A percentile compares a stretch with the other conserved stretches of the same genome.
Conservation (phyloP, 202 grass and related monocot species). For the Setaria italica region DNA sequence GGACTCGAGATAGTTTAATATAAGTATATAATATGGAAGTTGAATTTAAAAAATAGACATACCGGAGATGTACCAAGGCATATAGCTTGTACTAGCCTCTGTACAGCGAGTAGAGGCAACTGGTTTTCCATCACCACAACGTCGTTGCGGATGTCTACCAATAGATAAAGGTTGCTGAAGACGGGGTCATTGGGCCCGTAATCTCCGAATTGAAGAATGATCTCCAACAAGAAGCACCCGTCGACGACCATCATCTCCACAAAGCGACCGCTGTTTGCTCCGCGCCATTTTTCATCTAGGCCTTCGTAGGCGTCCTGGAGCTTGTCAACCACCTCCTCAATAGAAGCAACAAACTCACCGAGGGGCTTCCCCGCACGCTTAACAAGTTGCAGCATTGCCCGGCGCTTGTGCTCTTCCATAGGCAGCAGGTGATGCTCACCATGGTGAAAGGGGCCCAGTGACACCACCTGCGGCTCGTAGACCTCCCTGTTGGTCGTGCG, state of each 20-base stretch:
- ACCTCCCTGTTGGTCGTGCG: neutral
- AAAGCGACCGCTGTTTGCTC: neutral
- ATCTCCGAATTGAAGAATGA: neutral
- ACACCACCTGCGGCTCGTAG: conserved; percentile 53
- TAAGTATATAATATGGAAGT: too few relatives aligned
- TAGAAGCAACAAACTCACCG: conserved; percentile 16
- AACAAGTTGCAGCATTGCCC: conserved; percentile 53
- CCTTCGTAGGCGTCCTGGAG: conserved; percentile 46
- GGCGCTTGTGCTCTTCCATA: conserved; percentile 67
- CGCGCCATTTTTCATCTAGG: neutral
- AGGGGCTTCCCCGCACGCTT: conserved; percentile 35
- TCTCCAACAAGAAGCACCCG: conserved; percentile 65
- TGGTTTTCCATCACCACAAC: conserved; percentile 68
- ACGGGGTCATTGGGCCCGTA: too few relatives aligned
- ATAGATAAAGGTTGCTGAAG: conserved; percentile 17
- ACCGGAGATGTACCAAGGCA: neutral
- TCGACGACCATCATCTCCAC: conserved; percentile 59
- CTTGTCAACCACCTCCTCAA: conserved; percentile 26
- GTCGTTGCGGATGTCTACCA: conserved; percentile 24
- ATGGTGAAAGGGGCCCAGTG: conserved; percentile 64
- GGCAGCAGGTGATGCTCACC: conserved; percentile 33
- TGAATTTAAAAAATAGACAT: neutral
- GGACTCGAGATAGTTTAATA: too few relatives aligned
- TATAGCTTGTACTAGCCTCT: conserved; percentile 27
- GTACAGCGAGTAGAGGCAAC: conserved; percentile 45